phyloP scores from a whole-genome alignment of 768 basidiomycete genomes.

The Pisolithus sp. region DNA sequence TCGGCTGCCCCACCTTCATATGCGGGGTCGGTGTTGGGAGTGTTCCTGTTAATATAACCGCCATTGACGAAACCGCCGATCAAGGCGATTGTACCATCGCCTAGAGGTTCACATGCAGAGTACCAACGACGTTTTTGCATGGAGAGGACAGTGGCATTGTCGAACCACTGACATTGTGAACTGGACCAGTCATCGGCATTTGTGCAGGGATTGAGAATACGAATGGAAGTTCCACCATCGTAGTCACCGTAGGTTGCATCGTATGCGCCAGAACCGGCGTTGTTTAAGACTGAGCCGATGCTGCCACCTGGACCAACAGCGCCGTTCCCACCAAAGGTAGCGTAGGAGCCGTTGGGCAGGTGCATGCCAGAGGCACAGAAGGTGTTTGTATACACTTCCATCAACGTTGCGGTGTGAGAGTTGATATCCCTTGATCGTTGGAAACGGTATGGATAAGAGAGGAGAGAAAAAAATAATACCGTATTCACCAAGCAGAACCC shows the following conservation, averaged over 20 bases:
- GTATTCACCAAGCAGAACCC: constrained; percentile 55
- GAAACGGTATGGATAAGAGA: no score
- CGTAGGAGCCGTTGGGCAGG: constrained; percentile 71
- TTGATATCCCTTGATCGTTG: constrained; percentile 47
- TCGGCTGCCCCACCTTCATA: constrained; percentile 67
- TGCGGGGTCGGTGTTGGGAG: constrained; percentile 58
- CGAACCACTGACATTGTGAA: constrained; percentile 63
- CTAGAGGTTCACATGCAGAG: constrained; percentile 65
- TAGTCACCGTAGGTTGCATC: constrained; percentile 72
- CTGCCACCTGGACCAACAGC: constrained; percentile 64
- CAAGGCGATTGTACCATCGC: constrained; percentile 71
- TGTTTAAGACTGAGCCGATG: constrained; percentile 44
- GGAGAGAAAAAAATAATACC: background rate
- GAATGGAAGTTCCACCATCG: constrained; percentile 75
- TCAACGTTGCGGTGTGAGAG: constrained; percentile 49
- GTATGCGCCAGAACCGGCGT: constrained; percentile 42
- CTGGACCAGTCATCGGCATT: constrained; percentile 40
- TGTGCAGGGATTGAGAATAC: constrained; percentile 74
- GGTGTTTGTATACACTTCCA: constrained; percentile 68
- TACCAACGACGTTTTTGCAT: constrained; percentile 77
- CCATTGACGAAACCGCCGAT: constrained; percentile 78
- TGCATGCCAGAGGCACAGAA: constrained; percentile 85
- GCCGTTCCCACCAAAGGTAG: constrained; percentile 72
- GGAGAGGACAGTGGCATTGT: constrained; percentile 51
- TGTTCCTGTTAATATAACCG: constrained; percentile 75